Evolutionary conservation across 305 asterid genomes (phyloP), one percentile per base, ranked within the genome.

Genomic region (Andrographis paniculata): DNA sequence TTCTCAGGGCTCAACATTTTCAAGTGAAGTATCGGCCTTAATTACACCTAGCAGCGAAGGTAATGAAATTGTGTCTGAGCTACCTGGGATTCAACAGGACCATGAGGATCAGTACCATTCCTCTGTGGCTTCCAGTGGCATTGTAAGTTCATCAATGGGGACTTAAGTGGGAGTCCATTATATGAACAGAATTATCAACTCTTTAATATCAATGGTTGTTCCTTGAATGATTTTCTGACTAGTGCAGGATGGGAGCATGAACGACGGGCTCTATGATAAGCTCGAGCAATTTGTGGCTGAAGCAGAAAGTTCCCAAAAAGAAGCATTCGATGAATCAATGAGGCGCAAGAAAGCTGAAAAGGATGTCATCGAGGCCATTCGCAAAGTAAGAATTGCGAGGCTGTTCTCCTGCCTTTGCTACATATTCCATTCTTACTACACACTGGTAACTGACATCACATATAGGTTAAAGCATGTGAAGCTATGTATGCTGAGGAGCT

Each of bases 271-370:
- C 24, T 71, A 67, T 60, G 76, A 70, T 46, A 75, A 67, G 71
- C 79, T 86, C 33, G 76, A 76, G 64, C 77, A 78, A 64, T 71
- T 61, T 63, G 68, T 64, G 55, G 67, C 48, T n/a, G 98, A 89
- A 57, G 88, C 86, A 49, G 88, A 82, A 66, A 69, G 37, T 53
- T 68, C 88, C n/a, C 55, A 58, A 58, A 78, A 63, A 62, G 98
- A 82, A 64, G 96, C 91, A 17, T 78, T 56, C 41, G 79, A 78
- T 54, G 95, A 80, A 70, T 78, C 94, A 43, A 36, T 65, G 31
- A 79, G 68, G 81, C 79, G 78, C 27, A 71, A 69, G 56, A 80
- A 78, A 71, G 94, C 88, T 22, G 96, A 86, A 70, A 89, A 75
- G 41, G 88, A 80, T 35, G 84, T 67, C 54, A 67, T 78, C 40